Percentiles rank a stretch among this genome's conserved stretches.
Evolutionary conservation across 2,329 filamentous ascomycete genomes (phyloP).

Genomic region (Sporothrix luriei): DNA sequence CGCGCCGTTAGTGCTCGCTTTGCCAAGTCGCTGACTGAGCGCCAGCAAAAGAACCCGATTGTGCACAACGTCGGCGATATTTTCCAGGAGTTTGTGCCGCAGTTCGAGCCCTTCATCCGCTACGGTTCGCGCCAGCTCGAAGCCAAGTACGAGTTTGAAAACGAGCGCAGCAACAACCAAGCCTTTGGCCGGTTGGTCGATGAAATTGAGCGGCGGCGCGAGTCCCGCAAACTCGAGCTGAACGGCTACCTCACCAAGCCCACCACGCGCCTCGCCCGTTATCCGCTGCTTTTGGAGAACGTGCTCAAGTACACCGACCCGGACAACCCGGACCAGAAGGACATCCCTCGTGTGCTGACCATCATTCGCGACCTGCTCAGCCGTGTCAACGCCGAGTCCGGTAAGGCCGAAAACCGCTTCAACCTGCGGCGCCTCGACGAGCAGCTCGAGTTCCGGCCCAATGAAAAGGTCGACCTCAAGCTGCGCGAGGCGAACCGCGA

Average conservation of each 20-base stretch:
- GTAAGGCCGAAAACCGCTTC: constrained; percentile 96
- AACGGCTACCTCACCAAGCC: constrained; percentile 98
- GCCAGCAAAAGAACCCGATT: constrained; percentile 87
- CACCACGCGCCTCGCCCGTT: constrained; percentile 90
- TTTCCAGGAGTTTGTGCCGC: constrained; percentile 86
- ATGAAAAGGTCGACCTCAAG: constrained; percentile 90
- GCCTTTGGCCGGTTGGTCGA: constrained; percentile 91
- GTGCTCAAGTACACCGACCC: constrained; percentile 90
- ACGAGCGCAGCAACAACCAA: constrained; percentile 84
- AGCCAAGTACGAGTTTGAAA: constrained; percentile 97
- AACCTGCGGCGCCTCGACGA: constrained; percentile 90
- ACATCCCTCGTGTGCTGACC: constrained; percentile 85
- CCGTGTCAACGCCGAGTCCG: constrained; percentile 90
- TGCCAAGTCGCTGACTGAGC: constrained; percentile 81
- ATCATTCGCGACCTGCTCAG: constrained; percentile 85
- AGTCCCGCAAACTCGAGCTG: constrained; percentile 92
- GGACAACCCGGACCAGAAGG: constrained; percentile 83
- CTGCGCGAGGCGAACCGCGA: constrained; percentile 91
- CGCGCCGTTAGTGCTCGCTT: constrained; percentile 88
- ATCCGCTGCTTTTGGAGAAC: constrained; percentile 87
- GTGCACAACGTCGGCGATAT: constrained; percentile 91
- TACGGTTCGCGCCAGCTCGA: constrained; percentile 96
- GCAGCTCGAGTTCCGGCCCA: constrained; percentile 85
- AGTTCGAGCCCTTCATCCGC: constrained; percentile 93
- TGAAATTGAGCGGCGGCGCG: constrained; percentile 92